A percentile compares a stretch with the other conserved stretches of the same genome.
Evolutionary conservation across 306 rosid genomes (phyloP).

Genomic region (Cyclanthera cordifolia): DNA sequence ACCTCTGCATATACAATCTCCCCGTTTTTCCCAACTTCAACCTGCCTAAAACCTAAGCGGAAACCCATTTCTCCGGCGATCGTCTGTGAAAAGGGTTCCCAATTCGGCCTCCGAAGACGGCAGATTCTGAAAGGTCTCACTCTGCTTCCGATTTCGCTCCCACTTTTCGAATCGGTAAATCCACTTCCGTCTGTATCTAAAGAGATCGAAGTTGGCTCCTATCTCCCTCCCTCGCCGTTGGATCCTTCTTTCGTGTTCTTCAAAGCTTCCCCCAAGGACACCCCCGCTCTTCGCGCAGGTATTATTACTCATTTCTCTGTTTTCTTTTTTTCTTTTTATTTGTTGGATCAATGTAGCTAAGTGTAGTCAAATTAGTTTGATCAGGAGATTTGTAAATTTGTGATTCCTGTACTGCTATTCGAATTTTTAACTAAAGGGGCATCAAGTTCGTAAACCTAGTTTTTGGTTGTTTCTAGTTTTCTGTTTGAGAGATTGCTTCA

Average conservation of each 20-base stretch:
- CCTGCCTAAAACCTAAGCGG: not conserved
- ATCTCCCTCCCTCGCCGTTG: conserved; percentile 54
- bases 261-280: conserved; percentile 70
- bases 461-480: not conserved
- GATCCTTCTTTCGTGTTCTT: conserved; percentile 83
- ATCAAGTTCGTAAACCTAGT: too few species aligned
- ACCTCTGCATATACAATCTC: not conserved
- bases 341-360: not conserved
- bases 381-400: too few species aligned
- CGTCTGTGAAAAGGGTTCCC: not conserved
- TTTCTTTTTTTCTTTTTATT: not conserved
- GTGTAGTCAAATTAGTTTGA: too few species aligned
- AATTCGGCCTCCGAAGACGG: conserved; percentile 34
- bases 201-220: conserved; percentile 71
- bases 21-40: not conserved
- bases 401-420: too few species aligned
- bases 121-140: conserved; percentile 47
- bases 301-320: conserved; percentile 10
- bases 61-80: not conserved
- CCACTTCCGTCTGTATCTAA: conserved; percentile 37
- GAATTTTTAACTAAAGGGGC: too few species aligned
- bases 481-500: not conserved
- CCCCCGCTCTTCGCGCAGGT: conserved; percentile 99
- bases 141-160: conserved; percentile 39
- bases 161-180: conserved; percentile 23